Percentiles rank a stretch among this genome's conserved stretches.
Conservation (phyloP, 176 grass and related monocot species). For the Carex parvula region DNA sequence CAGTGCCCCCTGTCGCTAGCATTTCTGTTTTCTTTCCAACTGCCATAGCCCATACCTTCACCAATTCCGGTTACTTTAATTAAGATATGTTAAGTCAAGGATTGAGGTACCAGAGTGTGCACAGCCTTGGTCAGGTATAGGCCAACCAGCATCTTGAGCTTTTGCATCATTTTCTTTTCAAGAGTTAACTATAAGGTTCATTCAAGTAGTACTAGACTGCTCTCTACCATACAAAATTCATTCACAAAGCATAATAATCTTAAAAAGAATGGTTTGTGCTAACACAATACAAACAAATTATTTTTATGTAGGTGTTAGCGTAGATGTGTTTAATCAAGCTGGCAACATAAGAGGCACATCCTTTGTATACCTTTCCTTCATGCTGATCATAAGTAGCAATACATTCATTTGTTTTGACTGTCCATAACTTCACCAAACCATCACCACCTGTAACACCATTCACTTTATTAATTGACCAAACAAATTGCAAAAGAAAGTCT, state of each 20-base stretch:
- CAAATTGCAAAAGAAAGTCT: not conserved
- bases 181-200: not conserved
- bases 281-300: not conserved
- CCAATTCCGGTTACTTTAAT: not conserved
- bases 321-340: not conserved
- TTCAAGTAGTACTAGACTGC: not conserved
- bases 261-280: not conserved
- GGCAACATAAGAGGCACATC: not conserved
- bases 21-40: conserved; percentile 85
- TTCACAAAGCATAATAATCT: not conserved
- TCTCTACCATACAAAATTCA: not conserved
- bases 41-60: conserved; percentile 79
- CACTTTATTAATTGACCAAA: conserved; percentile 31
- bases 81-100: not conserved
- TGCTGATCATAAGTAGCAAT: conserved; percentile 94
- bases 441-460: conserved; percentile 69
- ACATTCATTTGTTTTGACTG: conserved; percentile 85
- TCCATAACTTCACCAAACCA: conserved; percentile 93
- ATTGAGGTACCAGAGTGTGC: not conserved
- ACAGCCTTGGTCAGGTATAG: not conserved
- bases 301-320: not conserved
- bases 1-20: conserved; percentile 82
- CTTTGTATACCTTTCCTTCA: conserved; percentile 66
- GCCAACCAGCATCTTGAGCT: not conserved
- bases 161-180: not conserved